A percentile compares a stretch with the other conserved stretches of the same genome.
Evolutionary conservation across 768 basidiomycete genomes (phyloP).

Genomic region (Hygrophorus pudorinus): DNA sequence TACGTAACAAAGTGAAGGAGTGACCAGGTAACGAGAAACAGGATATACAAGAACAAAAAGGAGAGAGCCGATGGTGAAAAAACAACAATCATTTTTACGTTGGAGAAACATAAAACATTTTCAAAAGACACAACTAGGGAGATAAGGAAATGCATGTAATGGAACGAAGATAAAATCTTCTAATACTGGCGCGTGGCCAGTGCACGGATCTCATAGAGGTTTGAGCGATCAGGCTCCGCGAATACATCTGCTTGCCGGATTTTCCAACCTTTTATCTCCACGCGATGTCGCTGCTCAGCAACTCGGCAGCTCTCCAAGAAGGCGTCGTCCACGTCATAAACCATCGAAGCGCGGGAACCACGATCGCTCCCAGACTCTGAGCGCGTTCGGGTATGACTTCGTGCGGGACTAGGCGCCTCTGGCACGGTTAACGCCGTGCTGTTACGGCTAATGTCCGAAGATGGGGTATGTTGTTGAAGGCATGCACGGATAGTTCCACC

Average conservation of each 20-base stretch:
- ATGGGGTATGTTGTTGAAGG: slow-evolving; percentile 23
- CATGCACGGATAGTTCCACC: slow-evolving; percentile 73
- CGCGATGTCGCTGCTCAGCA: slow-evolving; percentile 76
- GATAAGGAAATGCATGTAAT: slow-evolving; percentile 3
- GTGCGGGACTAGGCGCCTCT: slow-evolving; percentile 49
- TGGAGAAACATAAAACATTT: slow-evolving; percentile 18
- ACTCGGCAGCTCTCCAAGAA: slow-evolving; percentile 62
- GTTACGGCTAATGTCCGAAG: slow-evolving; percentile 16
- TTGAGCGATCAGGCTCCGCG: slow-evolving; percentile 45
- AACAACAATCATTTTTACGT: slow-evolving; percentile 21
- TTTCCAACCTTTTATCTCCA: slow-evolving; percentile 81
- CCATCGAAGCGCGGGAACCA: slow-evolving; percentile 70
- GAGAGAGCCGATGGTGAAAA: slow-evolving; percentile 14
- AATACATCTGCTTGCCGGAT: slow-evolving; percentile 27
- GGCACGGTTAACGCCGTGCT: slow-evolving; percentile 18
- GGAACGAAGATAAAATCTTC: slow-evolving; percentile 16
- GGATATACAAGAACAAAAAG: slow-evolving; percentile 11
- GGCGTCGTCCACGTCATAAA: slow-evolving; percentile 66
- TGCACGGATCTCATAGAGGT: slow-evolving; percentile 74
- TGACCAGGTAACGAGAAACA: slow-evolving; percentile 2
- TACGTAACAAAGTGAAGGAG: slow-evolving; percentile 5
- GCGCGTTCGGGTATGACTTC: slow-evolving; percentile 51
- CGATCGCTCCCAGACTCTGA: slow-evolving; percentile 76
- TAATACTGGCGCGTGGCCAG: slow-evolving; percentile 80
- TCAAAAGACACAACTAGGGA: slow-evolving; percentile 2